Percentiles rank a stretch among this genome's conserved stretches.
Conservation (phyloP, 495 filamentous ascomycete genomes). For the Evansstolkia leycettana region DNA sequence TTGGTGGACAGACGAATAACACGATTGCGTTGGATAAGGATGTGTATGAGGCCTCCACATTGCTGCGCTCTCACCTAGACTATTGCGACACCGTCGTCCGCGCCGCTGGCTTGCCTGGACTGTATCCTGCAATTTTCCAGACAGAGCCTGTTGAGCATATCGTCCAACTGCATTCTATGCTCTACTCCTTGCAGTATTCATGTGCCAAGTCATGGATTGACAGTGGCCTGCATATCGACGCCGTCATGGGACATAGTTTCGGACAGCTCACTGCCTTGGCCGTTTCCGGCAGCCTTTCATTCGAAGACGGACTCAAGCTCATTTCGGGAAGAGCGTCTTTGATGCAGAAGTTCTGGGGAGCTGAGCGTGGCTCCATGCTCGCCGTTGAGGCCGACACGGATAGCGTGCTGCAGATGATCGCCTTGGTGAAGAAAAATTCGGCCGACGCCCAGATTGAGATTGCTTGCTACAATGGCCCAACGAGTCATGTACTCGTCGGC, state of each 20-base stretch:
- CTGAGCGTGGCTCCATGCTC: slow-evolving; percentile 33
- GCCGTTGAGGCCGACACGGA: slow-evolving; percentile 19
- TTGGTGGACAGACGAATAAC: slow-evolving; percentile 20
- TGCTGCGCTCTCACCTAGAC: slow-evolving; percentile 29
- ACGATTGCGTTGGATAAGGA: slow-evolving; percentile 17
- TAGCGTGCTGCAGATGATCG: slow-evolving; percentile 8
- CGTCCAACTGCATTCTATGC: slow-evolving; percentile 25
- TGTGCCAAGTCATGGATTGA: slow-evolving; percentile 38
- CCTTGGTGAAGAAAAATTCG: neutral
- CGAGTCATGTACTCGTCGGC: slow-evolving; percentile 23
- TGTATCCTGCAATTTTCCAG: slow-evolving; percentile 38
- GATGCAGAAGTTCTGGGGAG: slow-evolving; percentile 22
- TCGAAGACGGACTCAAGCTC: slow-evolving; percentile 26
- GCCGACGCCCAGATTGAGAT: slow-evolving; percentile 12
- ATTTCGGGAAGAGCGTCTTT: slow-evolving; percentile 26
- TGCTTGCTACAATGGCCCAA: slow-evolving; percentile 35
- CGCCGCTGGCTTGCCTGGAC: slow-evolving; percentile 16
- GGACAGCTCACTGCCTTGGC: slow-evolving; percentile 39
- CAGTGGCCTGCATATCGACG: slow-evolving; percentile 22
- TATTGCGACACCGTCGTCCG: slow-evolving; percentile 16
- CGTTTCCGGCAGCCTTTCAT: slow-evolving; percentile 21
- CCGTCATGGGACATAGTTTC: slow-evolving; percentile 40
- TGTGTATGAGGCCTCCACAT: slow-evolving; percentile 15
- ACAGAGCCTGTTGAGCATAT: slow-evolving; percentile 17
- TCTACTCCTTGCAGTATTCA: slow-evolving; percentile 39